Evolutionary conservation across 2,329 filamentous ascomycete genomes (phyloP), one percentile per base, ranked within the genome.

Genomic region (Talaromyces sp.): DNA sequence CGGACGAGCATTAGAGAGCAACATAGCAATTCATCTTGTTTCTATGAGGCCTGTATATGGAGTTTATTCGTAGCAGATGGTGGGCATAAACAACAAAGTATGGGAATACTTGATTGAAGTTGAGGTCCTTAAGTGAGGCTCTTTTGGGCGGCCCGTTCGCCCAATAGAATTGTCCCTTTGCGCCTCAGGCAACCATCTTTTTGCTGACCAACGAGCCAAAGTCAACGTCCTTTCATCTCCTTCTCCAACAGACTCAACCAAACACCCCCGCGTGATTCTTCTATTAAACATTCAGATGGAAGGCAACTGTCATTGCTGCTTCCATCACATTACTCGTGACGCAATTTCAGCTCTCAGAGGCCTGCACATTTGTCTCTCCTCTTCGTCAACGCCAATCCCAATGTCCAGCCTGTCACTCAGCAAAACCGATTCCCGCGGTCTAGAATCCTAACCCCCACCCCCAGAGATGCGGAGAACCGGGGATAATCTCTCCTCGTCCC

Each of bases 401-500:
- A 59, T 59, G 57, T 54, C 53, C 53, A 48, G 36, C 43, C 45
- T 51, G 45, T 37, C 43, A 13, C 37, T 50, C 57, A 28, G 19
- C 37, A 28, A 31, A 46, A 40, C 37, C 40, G 61, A 60, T 63
- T 57, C 58, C 59, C 40, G 57, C 59, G 60, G 55, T 58, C 51
- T 57, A 59, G 53, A 56, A 53, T 59, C 57, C 19, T 56, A 56
- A 51, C 53, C 25, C 25, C 25, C 25, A 25, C 53, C 2, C 9
- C 17, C 39, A 52, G 54, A 53, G 56, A 67, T 63, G 33, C 74
- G 72, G 69, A 68, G 70, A 65, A 58, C 66, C 52, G 67, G 62
- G 46, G 68, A 64, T 62, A 60, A 65, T 54, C 62, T 69, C 63
- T 62, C 66, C 57, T 66, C 70, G 43, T 63, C 67, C 45, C 71